Evolutionary conservation across 441 rosid species (phyloP).

Genomic region (Mallotus repandus): DNA sequence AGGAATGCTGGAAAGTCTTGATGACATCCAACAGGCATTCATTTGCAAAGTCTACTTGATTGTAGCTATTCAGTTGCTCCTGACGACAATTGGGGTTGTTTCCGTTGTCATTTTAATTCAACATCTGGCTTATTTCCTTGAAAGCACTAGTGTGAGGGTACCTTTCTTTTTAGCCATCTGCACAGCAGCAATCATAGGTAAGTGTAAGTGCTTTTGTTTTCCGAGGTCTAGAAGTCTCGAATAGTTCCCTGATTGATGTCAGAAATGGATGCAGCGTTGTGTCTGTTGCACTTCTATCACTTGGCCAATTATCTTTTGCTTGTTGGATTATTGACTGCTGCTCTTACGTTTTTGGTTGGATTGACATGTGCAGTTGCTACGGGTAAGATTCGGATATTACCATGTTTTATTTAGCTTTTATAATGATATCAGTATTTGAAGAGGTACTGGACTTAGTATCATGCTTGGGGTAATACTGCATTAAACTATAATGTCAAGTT

Average conservation of each 20-base stretch:
- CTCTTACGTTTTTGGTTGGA: slow-evolving; percentile 63
- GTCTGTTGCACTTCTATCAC: slow-evolving; percentile 62
- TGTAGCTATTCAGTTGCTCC: slow-evolving; percentile 55
- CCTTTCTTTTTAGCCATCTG: slow-evolving; percentile 54
- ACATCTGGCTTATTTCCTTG: slow-evolving; percentile 55
- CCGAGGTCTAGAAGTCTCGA: background rate
- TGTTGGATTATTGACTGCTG: slow-evolving; percentile 55
- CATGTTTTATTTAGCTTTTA: no score
- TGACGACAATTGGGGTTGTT: slow-evolving; percentile 60
- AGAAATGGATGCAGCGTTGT: slow-evolving; percentile 45
- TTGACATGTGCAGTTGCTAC: slow-evolving; percentile 69
- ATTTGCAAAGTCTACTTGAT: slow-evolving; percentile 63
- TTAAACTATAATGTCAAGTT: no score
- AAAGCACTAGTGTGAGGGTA: slow-evolving; percentile 43
- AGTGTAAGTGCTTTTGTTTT: background rate
- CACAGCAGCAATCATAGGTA: slow-evolving; percentile 44
- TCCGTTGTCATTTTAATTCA: slow-evolving; percentile 46
- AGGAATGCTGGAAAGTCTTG: slow-evolving; percentile 53
- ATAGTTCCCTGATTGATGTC: background rate
- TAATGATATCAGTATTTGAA: no score
- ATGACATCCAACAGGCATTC: slow-evolving; percentile 58
- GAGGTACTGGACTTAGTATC: no score
- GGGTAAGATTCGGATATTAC: slow-evolving; percentile 34
- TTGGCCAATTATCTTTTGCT: slow-evolving; percentile 62
- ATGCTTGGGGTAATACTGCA: no score